phyloP scores from a whole-genome alignment of 441 rosid genomes.

The Aleurites moluccanus region DNA sequence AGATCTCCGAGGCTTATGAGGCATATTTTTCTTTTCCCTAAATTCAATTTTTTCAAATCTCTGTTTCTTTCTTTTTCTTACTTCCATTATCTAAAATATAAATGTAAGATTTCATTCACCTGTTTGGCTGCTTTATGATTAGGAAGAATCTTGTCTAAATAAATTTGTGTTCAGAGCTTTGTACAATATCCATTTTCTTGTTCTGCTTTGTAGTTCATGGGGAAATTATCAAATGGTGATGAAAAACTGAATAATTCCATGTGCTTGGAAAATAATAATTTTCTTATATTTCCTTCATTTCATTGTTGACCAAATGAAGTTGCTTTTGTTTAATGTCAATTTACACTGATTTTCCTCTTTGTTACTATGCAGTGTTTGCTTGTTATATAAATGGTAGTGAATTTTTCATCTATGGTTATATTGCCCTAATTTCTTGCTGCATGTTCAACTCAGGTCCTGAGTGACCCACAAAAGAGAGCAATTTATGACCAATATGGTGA shows the following conservation, averaged over 20 bases:
- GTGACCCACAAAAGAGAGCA: constrained; percentile 81
- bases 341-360: background rate
- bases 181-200: background rate
- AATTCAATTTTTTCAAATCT: background rate
- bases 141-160: background rate
- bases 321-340: background rate
- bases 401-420: background rate
- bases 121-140: background rate
- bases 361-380: background rate
- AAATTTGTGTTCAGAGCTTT: background rate
- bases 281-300: background rate
- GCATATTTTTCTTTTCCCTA: constrained; percentile 27
- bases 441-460: constrained; percentile 56
- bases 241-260: background rate
- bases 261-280: background rate
- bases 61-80: background rate
- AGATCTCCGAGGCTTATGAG: constrained; percentile 96
- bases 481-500: constrained; percentile 85
- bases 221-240: background rate
- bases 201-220: background rate
- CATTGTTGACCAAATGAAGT: background rate
- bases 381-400: background rate
- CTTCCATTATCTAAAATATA: background rate
- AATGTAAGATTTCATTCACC: background rate
- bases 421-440: background rate